Percentiles rank a stretch among this genome's conserved stretches.
phyloP scores from a whole-genome alignment of 768 basidiomycete genomes.

The Psilocybe tampanensis region DNA sequence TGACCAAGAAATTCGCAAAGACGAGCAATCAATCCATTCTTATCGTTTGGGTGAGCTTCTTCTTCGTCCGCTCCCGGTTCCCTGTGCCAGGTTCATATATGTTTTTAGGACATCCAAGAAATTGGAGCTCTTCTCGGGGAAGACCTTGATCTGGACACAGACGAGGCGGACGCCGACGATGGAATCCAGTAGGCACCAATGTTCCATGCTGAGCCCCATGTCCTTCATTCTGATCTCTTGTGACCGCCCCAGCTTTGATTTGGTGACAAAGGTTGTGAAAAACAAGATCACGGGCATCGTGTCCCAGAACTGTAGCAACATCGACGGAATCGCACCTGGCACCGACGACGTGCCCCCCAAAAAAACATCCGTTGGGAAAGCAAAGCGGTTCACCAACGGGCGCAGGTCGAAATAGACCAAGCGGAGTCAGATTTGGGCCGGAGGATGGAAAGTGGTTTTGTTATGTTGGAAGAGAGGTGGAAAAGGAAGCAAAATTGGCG shows the following conservation, averaged over 20 bases:
- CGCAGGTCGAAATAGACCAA: not conserved
- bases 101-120: constrained; percentile 19
- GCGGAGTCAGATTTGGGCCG: not conserved
- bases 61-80: not conserved
- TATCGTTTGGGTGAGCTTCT: constrained; percentile 23
- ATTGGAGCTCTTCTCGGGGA: constrained; percentile 18
- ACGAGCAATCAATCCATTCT: constrained; percentile 25
- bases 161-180: constrained; percentile 20
- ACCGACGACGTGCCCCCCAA: constrained; percentile 1
- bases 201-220: not conserved
- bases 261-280: constrained; percentile 17
- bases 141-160: constrained; percentile 19
- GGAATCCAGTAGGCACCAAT: constrained; percentile 12
- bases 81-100: not conserved
- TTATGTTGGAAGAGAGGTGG: not conserved
- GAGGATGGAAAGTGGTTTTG: not conserved
- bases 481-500: too few relatives aligned
- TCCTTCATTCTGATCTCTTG: not conserved
- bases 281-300: constrained; percentile 13
- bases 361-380: not conserved
- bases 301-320: constrained; percentile 20
- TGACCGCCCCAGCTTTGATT: constrained; percentile 13
- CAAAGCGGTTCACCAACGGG: not conserved
- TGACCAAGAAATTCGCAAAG: constrained; percentile 23
- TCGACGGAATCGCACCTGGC: constrained; percentile 20